Evolutionary conservation across 2,329 filamentous ascomycete genomes (phyloP).

Genomic region (Aspergillus sp.): DNA sequence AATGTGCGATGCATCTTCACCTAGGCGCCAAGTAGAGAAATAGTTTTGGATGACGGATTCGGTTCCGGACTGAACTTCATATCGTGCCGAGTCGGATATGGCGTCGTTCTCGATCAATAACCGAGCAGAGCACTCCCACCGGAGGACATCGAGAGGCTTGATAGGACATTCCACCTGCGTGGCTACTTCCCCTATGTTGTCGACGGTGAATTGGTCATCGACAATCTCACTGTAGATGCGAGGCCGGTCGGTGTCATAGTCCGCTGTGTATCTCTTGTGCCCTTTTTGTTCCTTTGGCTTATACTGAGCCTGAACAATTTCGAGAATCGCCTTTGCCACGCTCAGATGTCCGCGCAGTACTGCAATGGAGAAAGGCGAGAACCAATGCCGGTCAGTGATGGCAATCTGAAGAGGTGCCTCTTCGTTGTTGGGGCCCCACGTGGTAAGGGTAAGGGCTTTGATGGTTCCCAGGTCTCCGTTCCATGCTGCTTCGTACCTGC

Average conservation of each 20-base stretch:
- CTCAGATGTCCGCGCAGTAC: conserved; percentile 59
- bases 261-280: conserved; percentile 28
- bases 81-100: neutral
- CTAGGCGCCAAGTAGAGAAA: too few species aligned
- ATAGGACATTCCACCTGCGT: conserved; percentile 60
- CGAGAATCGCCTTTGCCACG: conserved; percentile 59
- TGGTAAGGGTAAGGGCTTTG: conserved; percentile 24
- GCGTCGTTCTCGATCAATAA: conserved; percentile 5
- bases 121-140: conserved; percentile 29
- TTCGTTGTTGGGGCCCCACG: conserved; percentile 40
- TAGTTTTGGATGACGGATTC: neutral
- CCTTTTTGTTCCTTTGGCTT: conserved; percentile 49
- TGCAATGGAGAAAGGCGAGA: conserved; percentile 62
- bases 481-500: conserved; percentile 62
- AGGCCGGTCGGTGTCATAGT: conserved; percentile 22
- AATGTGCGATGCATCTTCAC: neutral
- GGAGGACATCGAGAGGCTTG: conserved; percentile 50
- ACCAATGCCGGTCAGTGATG: conserved; percentile 44
- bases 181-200: conserved; percentile 64
- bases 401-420: conserved; percentile 60
- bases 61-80: neutral
- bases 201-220: conserved; percentile 64
- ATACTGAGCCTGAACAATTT: conserved; percentile 65
- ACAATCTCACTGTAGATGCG: conserved; percentile 47
- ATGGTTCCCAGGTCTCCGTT: conserved; percentile 59